Evolutionary conservation across 176 grass and related monocot genomes (phyloP).

Genomic region (Paspalum notatum): DNA sequence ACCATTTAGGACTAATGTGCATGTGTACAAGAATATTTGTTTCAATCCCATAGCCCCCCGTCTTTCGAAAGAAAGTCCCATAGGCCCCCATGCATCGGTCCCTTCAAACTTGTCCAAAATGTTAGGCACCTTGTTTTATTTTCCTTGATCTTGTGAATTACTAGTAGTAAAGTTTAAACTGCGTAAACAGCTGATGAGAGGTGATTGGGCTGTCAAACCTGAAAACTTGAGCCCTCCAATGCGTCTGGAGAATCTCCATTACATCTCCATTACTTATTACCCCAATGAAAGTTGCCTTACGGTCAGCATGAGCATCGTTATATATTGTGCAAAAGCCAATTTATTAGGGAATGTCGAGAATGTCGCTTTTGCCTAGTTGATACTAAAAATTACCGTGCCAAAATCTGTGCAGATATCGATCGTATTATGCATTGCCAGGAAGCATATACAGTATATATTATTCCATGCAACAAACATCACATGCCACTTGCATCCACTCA

Average conservation of each 20-base stretch:
- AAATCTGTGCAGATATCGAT: conserved; percentile 9
- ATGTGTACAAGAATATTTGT: too few species aligned
- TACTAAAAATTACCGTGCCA: conserved; percentile 17
- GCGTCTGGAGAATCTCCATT: conserved; percentile 27
- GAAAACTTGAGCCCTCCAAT: conserved; percentile 13
- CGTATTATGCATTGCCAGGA: background rate
- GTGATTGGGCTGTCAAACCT: background rate
- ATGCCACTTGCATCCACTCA: conserved; percentile 21
- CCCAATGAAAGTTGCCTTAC: conserved; percentile 5
- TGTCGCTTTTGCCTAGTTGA: conserved; percentile 23
- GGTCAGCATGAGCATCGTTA: conserved; percentile 20
- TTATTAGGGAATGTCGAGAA: background rate
- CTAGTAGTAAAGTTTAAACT: too few species aligned
- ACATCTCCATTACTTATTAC: conserved; percentile 34
- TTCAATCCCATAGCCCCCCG: too few species aligned
- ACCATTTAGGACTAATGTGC: too few species aligned
- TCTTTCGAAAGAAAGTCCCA: too few species aligned
- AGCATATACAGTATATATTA: background rate
- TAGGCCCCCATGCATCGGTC: too few species aligned
- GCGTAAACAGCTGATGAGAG: conserved; percentile 3
- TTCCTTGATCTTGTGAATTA: too few species aligned
- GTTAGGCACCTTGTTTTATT: too few species aligned
- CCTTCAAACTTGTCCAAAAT: background rate
- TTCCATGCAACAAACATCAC: conserved; percentile 6
- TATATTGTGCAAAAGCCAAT: conserved; percentile 23